phyloP scores from a whole-genome alignment of 305 asterid genomes.

The Fraxinus platypoda region DNA sequence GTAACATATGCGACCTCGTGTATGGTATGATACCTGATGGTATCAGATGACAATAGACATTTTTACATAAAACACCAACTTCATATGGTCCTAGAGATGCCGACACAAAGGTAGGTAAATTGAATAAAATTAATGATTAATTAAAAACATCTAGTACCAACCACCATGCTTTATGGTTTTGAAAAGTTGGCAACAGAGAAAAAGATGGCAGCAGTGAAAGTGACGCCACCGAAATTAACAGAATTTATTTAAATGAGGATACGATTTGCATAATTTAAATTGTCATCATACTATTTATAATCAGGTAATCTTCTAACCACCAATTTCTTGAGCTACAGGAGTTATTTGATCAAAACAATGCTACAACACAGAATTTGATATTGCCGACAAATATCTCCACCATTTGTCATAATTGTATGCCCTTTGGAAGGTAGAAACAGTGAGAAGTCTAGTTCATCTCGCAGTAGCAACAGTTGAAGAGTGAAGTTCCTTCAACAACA shows the following conservation, averaged over 20 bases:
- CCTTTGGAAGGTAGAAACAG: constrained; percentile 7
- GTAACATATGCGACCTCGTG: neutral
- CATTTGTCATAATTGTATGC: neutral
- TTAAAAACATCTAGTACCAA: neutral
- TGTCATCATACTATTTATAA: neutral
- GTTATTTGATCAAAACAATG: constrained; percentile 4
- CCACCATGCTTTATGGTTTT: neutral
- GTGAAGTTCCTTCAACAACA: constrained; percentile 3
- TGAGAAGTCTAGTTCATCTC: constrained; percentile 2
- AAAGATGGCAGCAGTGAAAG: neutral
- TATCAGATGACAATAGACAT: neutral
- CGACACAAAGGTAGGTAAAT: neutral
- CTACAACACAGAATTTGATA: constrained; percentile 10
- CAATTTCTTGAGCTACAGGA: neutral
- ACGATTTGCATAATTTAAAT: neutral
- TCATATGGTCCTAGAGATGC: neutral
- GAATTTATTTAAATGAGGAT: neutral
- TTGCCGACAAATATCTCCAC: neutral
- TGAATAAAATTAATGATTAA: neutral
- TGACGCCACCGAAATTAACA: neutral
- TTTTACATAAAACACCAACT: neutral
- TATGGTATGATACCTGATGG: neutral
- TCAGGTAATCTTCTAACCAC: neutral
- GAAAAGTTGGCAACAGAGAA: neutral
- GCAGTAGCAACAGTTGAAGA: constrained; percentile 16